Conservation (phyloP, 768 basidiomycete species). For the Asterophora lycoperdoides region DNA sequence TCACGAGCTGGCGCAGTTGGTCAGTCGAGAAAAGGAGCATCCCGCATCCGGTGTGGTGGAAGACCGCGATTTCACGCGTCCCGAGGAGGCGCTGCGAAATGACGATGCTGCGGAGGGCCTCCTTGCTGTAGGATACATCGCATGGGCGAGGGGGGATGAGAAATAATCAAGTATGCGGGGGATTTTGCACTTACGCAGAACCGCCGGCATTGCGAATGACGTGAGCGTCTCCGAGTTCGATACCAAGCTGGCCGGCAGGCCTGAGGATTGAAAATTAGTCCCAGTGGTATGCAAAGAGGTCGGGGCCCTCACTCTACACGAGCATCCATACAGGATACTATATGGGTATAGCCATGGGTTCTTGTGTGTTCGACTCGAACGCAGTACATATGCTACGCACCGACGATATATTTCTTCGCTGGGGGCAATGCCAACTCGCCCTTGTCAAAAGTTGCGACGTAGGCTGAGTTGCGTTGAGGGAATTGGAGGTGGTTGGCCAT, state of each 20-base stretch:
- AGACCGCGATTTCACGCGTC: constrained; percentile 62
- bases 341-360: background rate
- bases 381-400: constrained; percentile 19
- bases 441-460: constrained; percentile 44
- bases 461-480: constrained; percentile 37
- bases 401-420: constrained; percentile 29
- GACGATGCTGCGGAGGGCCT: constrained; percentile 61
- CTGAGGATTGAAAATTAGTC: constrained; percentile 25
- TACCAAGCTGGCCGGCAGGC: constrained; percentile 54
- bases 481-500: constrained; percentile 34
- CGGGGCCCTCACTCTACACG: constrained; percentile 50
- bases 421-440: constrained; percentile 32
- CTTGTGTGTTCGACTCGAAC: background rate
- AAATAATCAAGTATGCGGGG: background rate
- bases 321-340: constrained; percentile 74
- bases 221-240: constrained; percentile 66
- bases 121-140: constrained; percentile 36
- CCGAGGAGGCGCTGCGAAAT: constrained; percentile 72
- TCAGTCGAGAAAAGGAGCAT: constrained; percentile 61
- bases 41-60: constrained; percentile 72
- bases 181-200: constrained; percentile 40
- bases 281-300: background rate
- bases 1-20: constrained; percentile 47
- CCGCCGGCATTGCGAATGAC: constrained; percentile 75
- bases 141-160: background rate